Conservation (phyloP, 2,329 filamentous ascomycete species). For the Apiospora koreana region DNA sequence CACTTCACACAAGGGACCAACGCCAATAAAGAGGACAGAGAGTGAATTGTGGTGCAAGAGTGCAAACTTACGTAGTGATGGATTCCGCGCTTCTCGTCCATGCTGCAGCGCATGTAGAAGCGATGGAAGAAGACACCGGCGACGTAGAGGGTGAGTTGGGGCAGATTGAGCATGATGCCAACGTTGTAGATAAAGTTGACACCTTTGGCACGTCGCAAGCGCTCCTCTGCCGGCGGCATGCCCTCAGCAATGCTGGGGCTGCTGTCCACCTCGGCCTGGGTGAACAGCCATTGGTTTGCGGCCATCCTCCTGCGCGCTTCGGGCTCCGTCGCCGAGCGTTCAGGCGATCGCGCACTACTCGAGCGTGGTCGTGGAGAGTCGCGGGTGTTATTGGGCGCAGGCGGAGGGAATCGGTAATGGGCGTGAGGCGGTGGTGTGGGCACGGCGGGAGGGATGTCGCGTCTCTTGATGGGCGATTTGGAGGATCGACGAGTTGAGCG, state of each 20-base stretch:
- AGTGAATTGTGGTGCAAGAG: not conserved
- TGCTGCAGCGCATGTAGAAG: conserved; percentile 88
- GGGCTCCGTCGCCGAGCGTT: conserved; percentile 37
- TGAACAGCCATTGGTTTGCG: conserved; percentile 83
- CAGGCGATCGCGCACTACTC: conserved; percentile 44
- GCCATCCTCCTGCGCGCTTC: conserved; percentile 28
- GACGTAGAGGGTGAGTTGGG: conserved; percentile 88
- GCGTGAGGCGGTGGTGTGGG: conserved; percentile 60
- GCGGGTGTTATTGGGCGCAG: not conserved
- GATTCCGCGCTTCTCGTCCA: conserved; percentile 67
- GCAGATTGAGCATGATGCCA: conserved; percentile 87
- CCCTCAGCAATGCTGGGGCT: conserved; percentile 86
- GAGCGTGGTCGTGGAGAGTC: conserved; percentile 40
- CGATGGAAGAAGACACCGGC: conserved; percentile 94
- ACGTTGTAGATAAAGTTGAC: conserved; percentile 97
- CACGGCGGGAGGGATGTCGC: conserved; percentile 61
- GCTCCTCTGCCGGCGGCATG: conserved; percentile 74
- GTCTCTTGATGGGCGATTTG: conserved; percentile 51
- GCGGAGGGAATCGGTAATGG: conserved; percentile 4
- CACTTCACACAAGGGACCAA: not conserved
- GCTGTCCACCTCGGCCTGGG: conserved; percentile 75
- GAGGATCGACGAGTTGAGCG: conserved; percentile 48
- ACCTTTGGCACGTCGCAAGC: conserved; percentile 81
- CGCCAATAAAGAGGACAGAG: not conserved
- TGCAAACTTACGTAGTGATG: conserved; percentile 78